These are phyloP conservation scores for Tricholoma sp. DNA, from an alignment of 768 basidiomycete genomes.

Conservation along the genomic window DNA sequence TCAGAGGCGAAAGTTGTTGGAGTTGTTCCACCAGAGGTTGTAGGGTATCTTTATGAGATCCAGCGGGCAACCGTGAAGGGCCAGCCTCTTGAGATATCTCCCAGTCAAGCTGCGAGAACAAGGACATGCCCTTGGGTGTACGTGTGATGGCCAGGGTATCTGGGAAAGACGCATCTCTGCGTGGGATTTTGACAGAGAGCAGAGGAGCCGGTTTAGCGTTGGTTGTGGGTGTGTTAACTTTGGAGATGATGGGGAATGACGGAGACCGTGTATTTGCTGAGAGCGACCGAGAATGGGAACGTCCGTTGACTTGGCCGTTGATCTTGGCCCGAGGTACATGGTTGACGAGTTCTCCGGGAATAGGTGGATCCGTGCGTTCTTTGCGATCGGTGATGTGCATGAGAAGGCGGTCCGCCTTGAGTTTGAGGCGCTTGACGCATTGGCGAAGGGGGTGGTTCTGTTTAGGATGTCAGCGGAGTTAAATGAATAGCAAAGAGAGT, in stretches of 20 bases:
- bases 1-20: slow-evolving; percentile 28
- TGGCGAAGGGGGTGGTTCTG: slow-evolving; percentile 87
- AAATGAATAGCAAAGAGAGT: background rate
- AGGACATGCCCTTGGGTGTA: slow-evolving; percentile 68
- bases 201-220: slow-evolving; percentile 23
- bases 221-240: slow-evolving; percentile 23
- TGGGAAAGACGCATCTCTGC: slow-evolving; percentile 48
- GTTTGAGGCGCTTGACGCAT: slow-evolving; percentile 74
- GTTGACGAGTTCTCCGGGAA: slow-evolving; percentile 42
- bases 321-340: slow-evolving; percentile 29
- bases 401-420: slow-evolving; percentile 82
- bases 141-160: slow-evolving; percentile 68
- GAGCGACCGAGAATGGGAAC: slow-evolving; percentile 10
- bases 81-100: slow-evolving; percentile 33
- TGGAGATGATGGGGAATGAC: slow-evolving; percentile 26
- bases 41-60: slow-evolving; percentile 6
- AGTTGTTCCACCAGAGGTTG: slow-evolving; percentile 24
- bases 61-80: slow-evolving; percentile 2
- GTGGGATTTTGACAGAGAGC: slow-evolving; percentile 19
- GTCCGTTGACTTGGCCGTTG: slow-evolving; percentile 43
- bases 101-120: slow-evolving; percentile 55
- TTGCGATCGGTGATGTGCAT: slow-evolving; percentile 86
- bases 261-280: slow-evolving; percentile 30
- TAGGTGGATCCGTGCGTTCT: slow-evolving; percentile 67
- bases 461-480: slow-evolving; percentile 1